Base-by-base conservation (phyloP, 2,329 filamentous ascomycete species). In the Penicillium sp. region DNA sequence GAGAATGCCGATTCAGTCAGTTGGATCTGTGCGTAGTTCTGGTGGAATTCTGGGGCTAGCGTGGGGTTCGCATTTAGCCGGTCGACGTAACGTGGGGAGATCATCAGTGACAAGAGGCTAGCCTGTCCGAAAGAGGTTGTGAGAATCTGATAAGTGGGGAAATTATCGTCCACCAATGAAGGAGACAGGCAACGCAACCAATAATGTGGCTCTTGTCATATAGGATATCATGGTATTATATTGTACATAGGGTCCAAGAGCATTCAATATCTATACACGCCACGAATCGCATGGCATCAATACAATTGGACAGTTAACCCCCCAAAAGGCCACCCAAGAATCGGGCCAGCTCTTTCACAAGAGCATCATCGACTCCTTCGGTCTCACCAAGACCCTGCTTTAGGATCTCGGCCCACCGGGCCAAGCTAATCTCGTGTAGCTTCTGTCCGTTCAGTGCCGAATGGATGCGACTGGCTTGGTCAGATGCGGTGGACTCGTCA, bases 341-440 rank as follows among this genome's bases (percentile, higher is more conserved):
- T 13, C 29, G 58, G 21, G 69, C 60, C 35, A 74, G 62, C 21
- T 67, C 64, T 43, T 65, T 58, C 29, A 68, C 49, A 17, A 55
- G 33, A 39, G 31, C 39, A 35, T 60, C 53, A 55, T 62, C 49
- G 53, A 61, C 42, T 51, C 56, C 49, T 47, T 64, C 31, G 45
- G 35, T 49, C n/a, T 57, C 55, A 61, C 45, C 41, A 49, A 67
- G 47, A 54, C 63, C 53, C 45, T 61, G 57, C 27, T 53, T 51
- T 7, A 74, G 55, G 19, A 70, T 44, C 17, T 65, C 62, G 10
- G 61, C 49, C 73, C 73, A 76, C 15, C 69, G 64, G 15, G 58
- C 43, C 29, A 62, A 50, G 13, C 67, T 61, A 21, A 85, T 77
- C 49, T 84, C 79, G 54, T 84, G 82, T 19, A 86, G 61, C 19